phyloP scores from a whole-genome alignment of 2,329 filamentous ascomycete genomes.

The Alternaria triticimaculans region DNA sequence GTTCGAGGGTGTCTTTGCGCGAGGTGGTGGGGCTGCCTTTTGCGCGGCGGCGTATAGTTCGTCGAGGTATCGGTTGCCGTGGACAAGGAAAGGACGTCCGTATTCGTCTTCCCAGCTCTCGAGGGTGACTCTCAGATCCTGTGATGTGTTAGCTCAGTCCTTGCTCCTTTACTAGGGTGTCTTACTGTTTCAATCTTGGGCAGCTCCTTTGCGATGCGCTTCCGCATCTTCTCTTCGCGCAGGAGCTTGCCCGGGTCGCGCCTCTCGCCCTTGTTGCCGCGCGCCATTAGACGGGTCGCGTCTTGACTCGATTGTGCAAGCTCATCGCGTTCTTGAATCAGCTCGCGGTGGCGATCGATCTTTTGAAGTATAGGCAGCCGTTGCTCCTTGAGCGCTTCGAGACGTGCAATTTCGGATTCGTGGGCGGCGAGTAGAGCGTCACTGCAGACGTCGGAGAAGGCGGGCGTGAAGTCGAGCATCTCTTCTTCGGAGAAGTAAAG shows the following conservation, averaged over 20 bases:
- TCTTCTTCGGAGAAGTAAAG: constrained; percentile 97
- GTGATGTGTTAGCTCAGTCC: neutral
- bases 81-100: constrained; percentile 89
- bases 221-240: constrained; percentile 97
- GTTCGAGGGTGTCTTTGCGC: constrained; percentile 77
- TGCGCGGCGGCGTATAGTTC: constrained; percentile 71
- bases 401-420: constrained; percentile 83
- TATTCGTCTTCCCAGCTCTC: constrained; percentile 94
- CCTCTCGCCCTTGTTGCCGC: constrained; percentile 90
- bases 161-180: neutral
- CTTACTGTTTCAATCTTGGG: constrained; percentile 79
- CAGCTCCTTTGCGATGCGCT: constrained; percentile 93
- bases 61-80: constrained; percentile 90
- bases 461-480: constrained; percentile 97
- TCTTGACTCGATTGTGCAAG: constrained; percentile 92
- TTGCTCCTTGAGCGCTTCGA: constrained; percentile 85
- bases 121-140: constrained; percentile 77
- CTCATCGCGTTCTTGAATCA: constrained; percentile 86
- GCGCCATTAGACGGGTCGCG: constrained; percentile 88
- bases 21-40: constrained; percentile 66
- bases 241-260: constrained; percentile 93
- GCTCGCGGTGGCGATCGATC: constrained; percentile 80
- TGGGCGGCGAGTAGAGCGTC: constrained; percentile 94
- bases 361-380: constrained; percentile 82
- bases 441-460: constrained; percentile 96